Percentiles rank a stretch among this genome's conserved stretches.
Evolutionary conservation across 1,284 basidiomycete genomes (phyloP).

Genomic region (Kwoniella shivajii): DNA sequence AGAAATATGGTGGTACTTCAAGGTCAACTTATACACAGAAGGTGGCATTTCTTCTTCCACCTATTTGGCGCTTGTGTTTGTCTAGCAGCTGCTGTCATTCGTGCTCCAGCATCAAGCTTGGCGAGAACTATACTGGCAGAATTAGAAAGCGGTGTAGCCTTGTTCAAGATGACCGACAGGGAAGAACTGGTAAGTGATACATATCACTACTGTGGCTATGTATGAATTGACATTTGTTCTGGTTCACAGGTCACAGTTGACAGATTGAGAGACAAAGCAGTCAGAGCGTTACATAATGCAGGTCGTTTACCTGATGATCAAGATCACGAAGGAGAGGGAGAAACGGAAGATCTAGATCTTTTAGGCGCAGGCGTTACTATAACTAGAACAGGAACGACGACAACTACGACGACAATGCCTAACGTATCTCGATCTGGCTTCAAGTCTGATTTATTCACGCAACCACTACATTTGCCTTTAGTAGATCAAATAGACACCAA

Average conservation of each 20-base stretch:
- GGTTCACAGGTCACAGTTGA: slow-evolving; percentile 6
- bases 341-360: slow-evolving; percentile 10
- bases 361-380: slow-evolving; percentile 6
- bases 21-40: slow-evolving; percentile 10
- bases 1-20: slow-evolving; percentile 9
- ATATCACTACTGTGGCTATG: not conserved
- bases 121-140: slow-evolving; percentile 21
- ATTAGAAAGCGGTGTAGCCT: slow-evolving; percentile 22
- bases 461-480: too few species aligned
- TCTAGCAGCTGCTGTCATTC: slow-evolving; percentile 27
- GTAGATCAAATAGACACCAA: too few species aligned
- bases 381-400: too few species aligned
- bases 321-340: not conserved
- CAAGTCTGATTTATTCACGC: too few species aligned
- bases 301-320: not conserved
- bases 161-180: slow-evolving; percentile 24
- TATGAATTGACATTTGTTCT: not conserved
- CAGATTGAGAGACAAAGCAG: slow-evolving; percentile 4
- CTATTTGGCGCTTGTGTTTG: slow-evolving; percentile 29
- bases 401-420: too few species aligned
- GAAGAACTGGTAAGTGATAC: slow-evolving; percentile 14
- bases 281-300: slow-evolving; percentile 3
- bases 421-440: not conserved
- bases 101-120: slow-evolving; percentile 23
- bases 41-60: slow-evolving; percentile 22